Evolutionary conservation across 1,284 basidiomycete genomes (phyloP).

Genomic region (Lentinus polychrous): DNA sequence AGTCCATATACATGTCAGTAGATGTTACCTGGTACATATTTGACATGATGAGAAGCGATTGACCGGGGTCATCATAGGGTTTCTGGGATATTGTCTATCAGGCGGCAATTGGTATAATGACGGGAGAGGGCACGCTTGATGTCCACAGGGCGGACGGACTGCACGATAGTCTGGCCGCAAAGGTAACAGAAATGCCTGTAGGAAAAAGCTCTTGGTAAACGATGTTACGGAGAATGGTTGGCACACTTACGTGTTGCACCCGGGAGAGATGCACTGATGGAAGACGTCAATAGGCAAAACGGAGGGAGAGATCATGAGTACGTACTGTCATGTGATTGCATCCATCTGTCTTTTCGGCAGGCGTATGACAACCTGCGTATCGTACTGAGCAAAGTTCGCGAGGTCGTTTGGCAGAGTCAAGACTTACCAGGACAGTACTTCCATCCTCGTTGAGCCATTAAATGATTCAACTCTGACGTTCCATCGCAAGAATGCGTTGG

Average conservation of each 20-base stretch:
- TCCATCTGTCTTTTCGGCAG: constrained; percentile 47
- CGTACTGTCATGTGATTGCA: constrained; percentile 64
- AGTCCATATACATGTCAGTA: too few species aligned
- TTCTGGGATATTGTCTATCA: constrained; percentile 13
- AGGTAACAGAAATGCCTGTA: constrained; percentile 53
- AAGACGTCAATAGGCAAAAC: neutral
- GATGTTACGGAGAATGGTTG: neutral
- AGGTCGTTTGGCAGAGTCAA: neutral
- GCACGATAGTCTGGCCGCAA: constrained; percentile 45
- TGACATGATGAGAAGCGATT: too few species aligned
- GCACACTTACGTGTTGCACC: constrained; percentile 46
- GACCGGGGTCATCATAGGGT: neutral
- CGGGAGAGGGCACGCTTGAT: constrained; percentile 33
- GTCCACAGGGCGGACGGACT: constrained; percentile 36
- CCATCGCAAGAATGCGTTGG: constrained; percentile 49
- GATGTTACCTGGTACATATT: too few species aligned
- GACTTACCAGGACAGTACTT: constrained; percentile 46
- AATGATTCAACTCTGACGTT: constrained; percentile 41
- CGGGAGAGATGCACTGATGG: constrained; percentile 45
- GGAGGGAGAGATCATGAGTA: constrained; percentile 4
- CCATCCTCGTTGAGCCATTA: constrained; percentile 48
- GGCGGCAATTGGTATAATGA: constrained; percentile 40
- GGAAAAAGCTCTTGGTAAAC: neutral
- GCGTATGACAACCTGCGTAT: constrained; percentile 47
- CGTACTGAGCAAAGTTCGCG: neutral